A percentile compares a stretch with the other conserved stretches of the same genome.
Evolutionary conservation across 2,329 filamentous ascomycete genomes (phyloP).

Genomic region (Sclerotinia nivalis): DNA sequence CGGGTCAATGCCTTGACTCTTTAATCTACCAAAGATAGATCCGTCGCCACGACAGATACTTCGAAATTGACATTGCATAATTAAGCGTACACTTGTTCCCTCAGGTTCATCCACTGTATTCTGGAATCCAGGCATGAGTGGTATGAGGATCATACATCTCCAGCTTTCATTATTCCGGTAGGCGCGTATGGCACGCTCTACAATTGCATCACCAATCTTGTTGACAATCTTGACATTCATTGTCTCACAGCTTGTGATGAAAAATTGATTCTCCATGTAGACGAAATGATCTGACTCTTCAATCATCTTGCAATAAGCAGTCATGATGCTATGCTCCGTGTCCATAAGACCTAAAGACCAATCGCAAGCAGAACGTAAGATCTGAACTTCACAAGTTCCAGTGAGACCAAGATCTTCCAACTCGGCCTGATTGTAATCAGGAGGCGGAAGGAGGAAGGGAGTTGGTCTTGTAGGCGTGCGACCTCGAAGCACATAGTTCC

Average conservation of each 20-base stretch:
- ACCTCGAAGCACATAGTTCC: conserved; percentile 94
- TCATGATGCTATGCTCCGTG: conserved; percentile 93
- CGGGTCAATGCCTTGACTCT: conserved; percentile 79
- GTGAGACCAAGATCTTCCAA: conserved; percentile 84
- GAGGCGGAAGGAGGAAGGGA: conserved; percentile 88
- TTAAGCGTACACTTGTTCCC: conserved; percentile 89
- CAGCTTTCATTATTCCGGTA: conserved; percentile 83
- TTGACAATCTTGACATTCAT: conserved; percentile 88
- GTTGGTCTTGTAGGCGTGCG: conserved; percentile 91
- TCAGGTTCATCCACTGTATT: conserved; percentile 94
- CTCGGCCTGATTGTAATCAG: conserved; percentile 84
- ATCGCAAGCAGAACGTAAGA: conserved; percentile 81
- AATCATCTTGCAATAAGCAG: conserved; percentile 91
- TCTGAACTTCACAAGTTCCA: conserved; percentile 95
- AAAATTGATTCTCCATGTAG: conserved; percentile 99
- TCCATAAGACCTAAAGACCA: conserved; percentile 92
- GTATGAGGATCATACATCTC: conserved; percentile 87
- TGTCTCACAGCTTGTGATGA: conserved; percentile 88
- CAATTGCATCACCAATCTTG: conserved; percentile 89
- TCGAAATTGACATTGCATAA: conserved; percentile 95
- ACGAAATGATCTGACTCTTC: conserved; percentile 95
- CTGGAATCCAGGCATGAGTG: conserved; percentile 97
- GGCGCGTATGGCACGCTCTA: conserved; percentile 86
- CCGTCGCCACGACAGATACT: conserved; percentile 92
- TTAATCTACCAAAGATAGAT: conserved; percentile 86